These are phyloP conservation scores for Laguncularia racemosa DNA, from an alignment of 345 rosid species.

Conservation along the genomic window DNA sequence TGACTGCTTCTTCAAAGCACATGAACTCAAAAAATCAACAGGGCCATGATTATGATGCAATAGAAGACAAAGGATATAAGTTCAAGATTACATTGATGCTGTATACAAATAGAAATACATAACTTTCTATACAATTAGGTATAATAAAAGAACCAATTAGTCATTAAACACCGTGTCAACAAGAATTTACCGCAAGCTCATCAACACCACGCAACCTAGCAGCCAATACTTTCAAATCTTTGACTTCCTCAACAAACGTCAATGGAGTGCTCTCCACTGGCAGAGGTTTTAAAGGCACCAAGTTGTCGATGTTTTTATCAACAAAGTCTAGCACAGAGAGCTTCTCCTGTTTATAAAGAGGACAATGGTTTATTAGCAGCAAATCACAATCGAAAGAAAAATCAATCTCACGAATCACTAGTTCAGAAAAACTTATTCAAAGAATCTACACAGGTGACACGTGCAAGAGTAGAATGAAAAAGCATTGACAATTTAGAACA, in stretches of 20 bases:
- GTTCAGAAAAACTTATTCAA: no score
- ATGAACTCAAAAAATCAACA: no score
- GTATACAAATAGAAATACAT: not conserved
- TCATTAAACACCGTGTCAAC: not conserved
- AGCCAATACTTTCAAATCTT: slow-evolving; percentile 71
- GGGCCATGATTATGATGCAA: not conserved
- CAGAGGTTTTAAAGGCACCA: slow-evolving; percentile 37
- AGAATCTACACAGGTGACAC: no score
- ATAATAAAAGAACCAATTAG: no score
- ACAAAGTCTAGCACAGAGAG: slow-evolving; percentile 67
- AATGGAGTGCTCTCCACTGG: slow-evolving; percentile 54
- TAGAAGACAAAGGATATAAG: no score
- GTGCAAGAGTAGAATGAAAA: no score
- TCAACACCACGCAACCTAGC: slow-evolving; percentile 46
- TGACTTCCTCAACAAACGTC: slow-evolving; percentile 68
- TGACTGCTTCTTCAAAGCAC: no score
- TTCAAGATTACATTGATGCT: no score
- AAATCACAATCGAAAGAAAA: not conserved
- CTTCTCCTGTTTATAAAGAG: slow-evolving; percentile 43
- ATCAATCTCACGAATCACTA: not conserved
- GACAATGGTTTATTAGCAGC: no score
- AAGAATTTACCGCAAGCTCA: slow-evolving; percentile 73
- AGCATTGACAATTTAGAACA: no score
- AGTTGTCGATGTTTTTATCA: slow-evolving; percentile 32
- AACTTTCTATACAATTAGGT: not conserved